Conservation (phyloP, 805 yeast species). For the Saccharomycopsis oosterbeekiorum region DNA sequence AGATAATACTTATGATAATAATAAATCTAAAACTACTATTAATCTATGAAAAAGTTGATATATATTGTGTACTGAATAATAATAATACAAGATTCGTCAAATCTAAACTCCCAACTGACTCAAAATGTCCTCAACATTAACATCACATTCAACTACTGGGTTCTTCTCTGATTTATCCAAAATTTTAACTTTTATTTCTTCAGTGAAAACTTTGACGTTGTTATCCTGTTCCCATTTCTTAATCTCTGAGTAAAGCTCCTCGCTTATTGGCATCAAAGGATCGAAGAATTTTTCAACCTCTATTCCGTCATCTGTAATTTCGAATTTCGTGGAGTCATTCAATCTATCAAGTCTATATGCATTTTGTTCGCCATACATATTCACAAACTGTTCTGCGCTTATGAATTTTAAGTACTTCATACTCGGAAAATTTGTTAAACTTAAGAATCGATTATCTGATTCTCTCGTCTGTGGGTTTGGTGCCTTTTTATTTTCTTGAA, state of each 20-base stretch:
- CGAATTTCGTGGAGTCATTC: neutral
- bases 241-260: conserved; percentile 6
- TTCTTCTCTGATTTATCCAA: neutral
- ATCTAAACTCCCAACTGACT: neutral
- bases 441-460: conserved; percentile 42
- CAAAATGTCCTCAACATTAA: neutral
- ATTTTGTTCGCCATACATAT: conserved; percentile 34
- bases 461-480: conserved; percentile 73
- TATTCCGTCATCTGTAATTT: conserved; percentile 11
- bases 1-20: too few species aligned
- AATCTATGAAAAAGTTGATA: too few species aligned
- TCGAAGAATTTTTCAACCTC: conserved; percentile 14
- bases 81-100: neutral
- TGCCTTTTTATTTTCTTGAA: conserved; percentile 76
- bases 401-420: conserved; percentile 49
- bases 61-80: too few species aligned
- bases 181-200: neutral
- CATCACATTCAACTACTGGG: neutral
- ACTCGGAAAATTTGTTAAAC: conserved; percentile 46
- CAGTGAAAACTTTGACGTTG: neutral
- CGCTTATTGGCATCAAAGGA: conserved; percentile 14
- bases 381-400: conserved; percentile 37
- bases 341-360: conserved; percentile 6
- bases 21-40: too few species aligned
- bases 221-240: conserved; percentile 7